phyloP scores from a whole-genome alignment of 139 green algal species.

The Coelastrella sp. region DNA sequence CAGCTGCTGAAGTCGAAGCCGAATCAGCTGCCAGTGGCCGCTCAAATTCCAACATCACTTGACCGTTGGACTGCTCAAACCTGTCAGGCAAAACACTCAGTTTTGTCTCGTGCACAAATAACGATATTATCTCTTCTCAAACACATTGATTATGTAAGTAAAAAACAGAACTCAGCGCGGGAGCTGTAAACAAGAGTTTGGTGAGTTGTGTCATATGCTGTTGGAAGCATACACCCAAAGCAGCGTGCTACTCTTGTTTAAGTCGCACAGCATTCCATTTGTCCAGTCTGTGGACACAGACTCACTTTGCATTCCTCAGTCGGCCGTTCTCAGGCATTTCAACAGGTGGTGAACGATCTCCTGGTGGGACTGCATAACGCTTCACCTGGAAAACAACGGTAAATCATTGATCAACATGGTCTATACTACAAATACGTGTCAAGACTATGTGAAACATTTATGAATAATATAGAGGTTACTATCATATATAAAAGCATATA shows the following conservation, averaged over 20 bases:
- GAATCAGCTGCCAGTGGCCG: background rate
- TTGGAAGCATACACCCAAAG: no score
- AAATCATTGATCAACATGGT: background rate
- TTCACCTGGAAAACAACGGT: background rate
- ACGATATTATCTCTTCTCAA: background rate
- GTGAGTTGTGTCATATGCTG: no score
- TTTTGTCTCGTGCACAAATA: background rate
- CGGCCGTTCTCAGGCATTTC: background rate
- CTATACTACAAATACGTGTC: background rate
- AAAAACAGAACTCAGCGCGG: no score
- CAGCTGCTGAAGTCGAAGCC: no score
- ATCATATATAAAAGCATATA: no score
- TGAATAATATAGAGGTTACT: no score
- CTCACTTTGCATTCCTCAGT: background rate
- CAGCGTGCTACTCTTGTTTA: no score
- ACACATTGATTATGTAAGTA: no score
- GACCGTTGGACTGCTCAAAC: background rate
- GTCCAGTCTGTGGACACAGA: no score
- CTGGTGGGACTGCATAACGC: background rate
- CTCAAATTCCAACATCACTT: constrained; percentile 10
- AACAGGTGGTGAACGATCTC: background rate
- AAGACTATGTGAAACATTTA: no score
- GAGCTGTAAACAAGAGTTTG: no score
- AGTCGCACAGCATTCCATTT: no score
- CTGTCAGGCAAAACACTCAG: background rate